Evolutionary conservation across 192 early-diverging fungal genomes (phyloP), one percentile per base, ranked within the genome.

Genomic region (Coemansia sp.): DNA sequence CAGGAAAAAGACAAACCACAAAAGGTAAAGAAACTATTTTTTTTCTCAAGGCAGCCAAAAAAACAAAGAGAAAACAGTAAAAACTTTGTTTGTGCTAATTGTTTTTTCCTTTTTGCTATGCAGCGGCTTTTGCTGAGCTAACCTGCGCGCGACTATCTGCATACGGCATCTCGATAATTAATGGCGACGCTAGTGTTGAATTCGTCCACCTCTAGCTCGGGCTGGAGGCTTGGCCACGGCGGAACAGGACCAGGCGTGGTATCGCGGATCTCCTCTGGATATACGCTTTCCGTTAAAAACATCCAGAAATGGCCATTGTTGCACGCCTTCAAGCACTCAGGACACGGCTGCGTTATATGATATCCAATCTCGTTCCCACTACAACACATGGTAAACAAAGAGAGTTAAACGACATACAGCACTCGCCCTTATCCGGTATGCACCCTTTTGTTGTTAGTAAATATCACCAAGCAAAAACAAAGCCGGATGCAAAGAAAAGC

Each of bases 221-320:
- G 48, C 20, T 59, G 45, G 42, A 64, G 63, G 49, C 49, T 66
- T 46, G 73, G 71, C 56, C 58, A 64, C 2, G 64, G 33, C 28
- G 71, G 42, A 21, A 63, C 58, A 4, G 63, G 56, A 25, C 35
- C 61, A 23, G 51, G 33, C 40, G 48, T 28, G 20, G 37, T n/a
- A 6, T 64, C 84, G 67, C 45, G 78, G 48, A 58, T 66, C 25
- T 82, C 79, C 21, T 77, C 30, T 23, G 79, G 75, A 46, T 82
- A 77, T 15, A 95, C 93, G 13, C 82, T 85, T 42, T 94, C 88
- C 0, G 87, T 89, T 39, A 90, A 86, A 72, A 97, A 97, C 95
- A 97, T 97, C 94, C 94, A 97, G 77, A 94, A 94, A 70, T 98
- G 94, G 0, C 96, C 96, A 71, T 98, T 98, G 81, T 98, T 95